These are phyloP conservation scores for Phragmites australis DNA, from an alignment of 176 grass and related monocot species.

Conservation along the genomic window DNA sequence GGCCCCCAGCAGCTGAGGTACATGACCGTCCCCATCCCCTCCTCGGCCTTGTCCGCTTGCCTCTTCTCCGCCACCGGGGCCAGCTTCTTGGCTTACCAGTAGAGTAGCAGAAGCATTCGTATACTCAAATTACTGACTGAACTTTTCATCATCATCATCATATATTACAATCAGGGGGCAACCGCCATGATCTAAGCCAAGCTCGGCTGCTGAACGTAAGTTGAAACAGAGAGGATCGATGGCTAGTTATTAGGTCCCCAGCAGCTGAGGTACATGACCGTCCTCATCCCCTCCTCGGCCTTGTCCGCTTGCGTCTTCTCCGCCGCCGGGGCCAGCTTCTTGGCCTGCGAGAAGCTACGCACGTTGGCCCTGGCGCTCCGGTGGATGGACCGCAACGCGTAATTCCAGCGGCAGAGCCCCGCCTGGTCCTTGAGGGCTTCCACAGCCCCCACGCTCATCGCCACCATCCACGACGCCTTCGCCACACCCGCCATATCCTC, in stretches of 20 bases:
- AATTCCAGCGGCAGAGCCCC: constrained; percentile 74
- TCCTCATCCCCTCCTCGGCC: constrained; percentile 58
- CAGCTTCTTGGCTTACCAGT: constrained; percentile 29
- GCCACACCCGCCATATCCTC: constrained; percentile 34
- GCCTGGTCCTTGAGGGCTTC: constrained; percentile 79
- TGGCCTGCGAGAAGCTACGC: constrained; percentile 19
- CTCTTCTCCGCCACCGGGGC: neutral
- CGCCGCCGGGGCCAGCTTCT: constrained; percentile 11
- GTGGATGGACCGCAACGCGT: constrained; percentile 51
- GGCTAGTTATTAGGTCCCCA: constrained; percentile 61
- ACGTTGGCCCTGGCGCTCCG: constrained; percentile 38
- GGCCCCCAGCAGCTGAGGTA: constrained; percentile 62
- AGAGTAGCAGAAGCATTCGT: too few relatives aligned
- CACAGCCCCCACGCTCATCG: constrained; percentile 60
- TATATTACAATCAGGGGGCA: neutral
- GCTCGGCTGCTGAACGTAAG: neutral
- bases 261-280: constrained; percentile 68
- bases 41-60: constrained; percentile 43
- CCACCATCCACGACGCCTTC: constrained; percentile 56
- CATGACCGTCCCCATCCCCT: constrained; percentile 53
- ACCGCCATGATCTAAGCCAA: neutral
- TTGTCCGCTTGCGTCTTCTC: constrained; percentile 28
- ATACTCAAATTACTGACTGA: too few relatives aligned
- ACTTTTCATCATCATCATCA: constrained; percentile 38
- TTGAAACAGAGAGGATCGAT: neutral